phyloP scores from a whole-genome alignment of 2,329 filamentous ascomycete genomes.

The Exophiala spinifera region DNA sequence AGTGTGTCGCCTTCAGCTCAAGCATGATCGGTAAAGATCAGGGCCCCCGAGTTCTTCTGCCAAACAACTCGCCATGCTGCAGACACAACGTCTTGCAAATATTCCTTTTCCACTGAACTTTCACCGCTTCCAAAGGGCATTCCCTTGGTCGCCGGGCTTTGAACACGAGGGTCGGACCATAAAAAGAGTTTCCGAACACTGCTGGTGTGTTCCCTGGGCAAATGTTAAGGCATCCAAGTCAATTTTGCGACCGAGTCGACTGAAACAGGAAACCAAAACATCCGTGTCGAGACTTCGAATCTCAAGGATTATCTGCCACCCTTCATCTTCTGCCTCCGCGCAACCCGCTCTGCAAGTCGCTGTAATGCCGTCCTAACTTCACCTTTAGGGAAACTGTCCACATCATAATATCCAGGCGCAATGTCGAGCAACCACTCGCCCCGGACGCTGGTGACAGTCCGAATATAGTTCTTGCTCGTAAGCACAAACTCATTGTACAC shows the following conservation, averaged over 20 bases:
- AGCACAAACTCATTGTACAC: slow-evolving; percentile 98
- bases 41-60: neutral
- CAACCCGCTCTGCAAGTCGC: slow-evolving; percentile 53
- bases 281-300: neutral
- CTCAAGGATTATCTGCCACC: slow-evolving; percentile 6
- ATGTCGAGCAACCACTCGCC: slow-evolving; percentile 97
- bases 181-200: neutral
- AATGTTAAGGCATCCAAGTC: neutral
- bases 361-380: slow-evolving; percentile 71
- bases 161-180: neutral
- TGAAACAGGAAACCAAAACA: neutral
- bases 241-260: neutral
- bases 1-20: too few relatives aligned
- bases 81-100: neutral
- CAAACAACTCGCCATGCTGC: neutral
- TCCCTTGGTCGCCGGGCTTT: neutral
- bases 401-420: slow-evolving; percentile 86
- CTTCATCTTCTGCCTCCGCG: slow-evolving; percentile 51
- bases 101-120: neutral
- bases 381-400: slow-evolving; percentile 75
- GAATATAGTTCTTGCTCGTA: slow-evolving; percentile 96
- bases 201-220: neutral
- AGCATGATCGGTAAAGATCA: too few relatives aligned
- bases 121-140: neutral
- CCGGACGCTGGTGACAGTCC: slow-evolving; percentile 85